Percentiles rank a stretch among this genome's conserved stretches.
Conservation (phyloP, 1,284 basidiomycete species). For the Ceratobasidium sp. region DNA sequence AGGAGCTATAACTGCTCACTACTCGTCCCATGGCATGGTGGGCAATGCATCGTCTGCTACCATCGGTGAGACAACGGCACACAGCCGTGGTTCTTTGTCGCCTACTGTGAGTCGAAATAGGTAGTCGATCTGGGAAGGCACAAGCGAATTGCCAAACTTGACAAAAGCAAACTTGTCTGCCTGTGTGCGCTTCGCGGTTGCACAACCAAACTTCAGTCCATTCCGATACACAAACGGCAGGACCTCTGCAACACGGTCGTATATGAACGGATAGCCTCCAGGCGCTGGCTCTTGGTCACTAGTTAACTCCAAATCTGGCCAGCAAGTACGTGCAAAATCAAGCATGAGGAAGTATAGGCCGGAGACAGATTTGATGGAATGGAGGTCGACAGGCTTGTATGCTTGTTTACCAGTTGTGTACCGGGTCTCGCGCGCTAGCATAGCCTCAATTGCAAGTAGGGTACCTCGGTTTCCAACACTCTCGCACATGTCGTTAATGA, state of each 20-base stretch:
- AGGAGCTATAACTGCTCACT: constrained; percentile 17
- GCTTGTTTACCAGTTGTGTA: neutral
- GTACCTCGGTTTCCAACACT: neutral
- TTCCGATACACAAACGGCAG: neutral
- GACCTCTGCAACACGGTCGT: neutral
- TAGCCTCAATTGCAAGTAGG: neutral
- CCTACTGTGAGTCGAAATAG: constrained; percentile 25
- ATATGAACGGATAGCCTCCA: constrained; percentile 7
- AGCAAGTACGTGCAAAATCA: constrained; percentile 47
- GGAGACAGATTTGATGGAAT: neutral
- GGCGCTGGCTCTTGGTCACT: neutral
- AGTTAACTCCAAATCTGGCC: constrained; percentile 50
- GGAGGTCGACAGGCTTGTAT: neutral
- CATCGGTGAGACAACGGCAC: constrained; percentile 49
- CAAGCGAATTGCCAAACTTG: neutral
- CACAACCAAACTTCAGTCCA: constrained; percentile 6
- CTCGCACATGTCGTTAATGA: neutral
- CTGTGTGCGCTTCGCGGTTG: constrained; percentile 2
- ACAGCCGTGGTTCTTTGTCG: constrained; percentile 39
- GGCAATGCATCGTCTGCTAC: constrained; percentile 50
- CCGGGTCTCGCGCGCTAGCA: neutral
- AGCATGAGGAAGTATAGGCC: constrained; percentile 21
- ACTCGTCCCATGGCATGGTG: constrained; percentile 53
- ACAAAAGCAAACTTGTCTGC: constrained; percentile 6
- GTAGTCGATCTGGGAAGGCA: constrained; percentile 12